phyloP scores from a whole-genome alignment of 768 basidiomycete species.

The Kwoniella botswanensis region DNA sequence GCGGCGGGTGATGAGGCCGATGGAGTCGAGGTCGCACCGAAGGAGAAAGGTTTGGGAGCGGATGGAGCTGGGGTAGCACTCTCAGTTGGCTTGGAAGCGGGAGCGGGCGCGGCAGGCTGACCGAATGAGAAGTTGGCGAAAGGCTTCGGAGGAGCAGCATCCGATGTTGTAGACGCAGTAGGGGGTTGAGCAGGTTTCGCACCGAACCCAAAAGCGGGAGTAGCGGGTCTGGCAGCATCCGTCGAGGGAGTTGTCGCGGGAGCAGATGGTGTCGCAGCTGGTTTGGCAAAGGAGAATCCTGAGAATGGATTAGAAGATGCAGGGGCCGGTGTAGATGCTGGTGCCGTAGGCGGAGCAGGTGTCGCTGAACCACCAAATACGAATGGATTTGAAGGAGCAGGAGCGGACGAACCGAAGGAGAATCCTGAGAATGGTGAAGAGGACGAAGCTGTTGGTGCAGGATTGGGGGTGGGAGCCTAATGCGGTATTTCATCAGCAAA shows the following conservation, averaged over 20 bases:
- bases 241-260: constrained; percentile 4
- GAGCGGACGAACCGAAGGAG: constrained; percentile 31
- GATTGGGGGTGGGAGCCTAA: not conserved
- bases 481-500: not conserved
- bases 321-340: constrained; percentile 16
- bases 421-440: constrained; percentile 38
- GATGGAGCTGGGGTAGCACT: not conserved
- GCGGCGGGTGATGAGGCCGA: constrained; percentile 13
- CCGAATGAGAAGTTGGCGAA: constrained; percentile 47
- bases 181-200: constrained; percentile 8
- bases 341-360: constrained; percentile 20
- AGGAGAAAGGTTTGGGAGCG: constrained; percentile 5
- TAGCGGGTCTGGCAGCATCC: not conserved
- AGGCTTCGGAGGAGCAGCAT: constrained; percentile 27
- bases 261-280: constrained; percentile 16
- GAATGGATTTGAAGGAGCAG: constrained; percentile 11
- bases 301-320: constrained; percentile 40
- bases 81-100: constrained; percentile 1
- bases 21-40: constrained; percentile 16
- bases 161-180: not conserved
- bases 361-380: constrained; percentile 14
- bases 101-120: not conserved
- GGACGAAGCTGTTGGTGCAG: constrained; percentile 8
- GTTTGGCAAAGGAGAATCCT: constrained; percentile 44
- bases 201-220: constrained; percentile 14